These are phyloP conservation scores for Asterionellopsis glacialis DNA, from an alignment of 108 stramenopile species.

Conservation along the genomic window DNA sequence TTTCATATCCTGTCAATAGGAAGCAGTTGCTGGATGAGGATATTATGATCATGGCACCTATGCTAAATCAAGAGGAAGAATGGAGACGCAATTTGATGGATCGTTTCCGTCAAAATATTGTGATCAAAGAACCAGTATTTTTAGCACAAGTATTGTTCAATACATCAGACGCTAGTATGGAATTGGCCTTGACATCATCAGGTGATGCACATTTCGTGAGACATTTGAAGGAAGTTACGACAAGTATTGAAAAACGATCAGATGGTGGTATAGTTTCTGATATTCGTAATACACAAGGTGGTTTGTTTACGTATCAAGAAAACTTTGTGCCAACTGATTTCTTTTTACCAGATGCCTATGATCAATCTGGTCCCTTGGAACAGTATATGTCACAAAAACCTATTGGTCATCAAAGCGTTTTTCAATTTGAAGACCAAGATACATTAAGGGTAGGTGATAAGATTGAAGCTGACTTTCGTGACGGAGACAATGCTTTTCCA, in stretches of 20 bases:
- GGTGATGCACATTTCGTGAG: constrained; percentile 20
- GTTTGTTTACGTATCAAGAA: neutral
- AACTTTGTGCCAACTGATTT: neutral
- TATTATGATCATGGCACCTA: constrained; percentile 6
- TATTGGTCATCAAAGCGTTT: constrained; percentile 51
- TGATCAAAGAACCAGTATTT: constrained; percentile 18
- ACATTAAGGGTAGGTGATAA: no score
- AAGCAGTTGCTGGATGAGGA: neutral
- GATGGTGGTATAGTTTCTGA: constrained; percentile 8
- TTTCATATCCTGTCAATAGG: neutral
- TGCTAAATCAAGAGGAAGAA: constrained; percentile 4
- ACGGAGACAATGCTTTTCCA: no score
- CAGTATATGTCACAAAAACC: constrained; percentile 61
- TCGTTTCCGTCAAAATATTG: constrained; percentile 22
- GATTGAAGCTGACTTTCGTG: no score
- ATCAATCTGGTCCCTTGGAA: constrained; percentile 40
- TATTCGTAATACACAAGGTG: constrained; percentile 20
- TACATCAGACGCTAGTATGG: constrained; percentile 19
- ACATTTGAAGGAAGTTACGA: constrained; percentile 8
- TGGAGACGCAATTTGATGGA: constrained; percentile 27
- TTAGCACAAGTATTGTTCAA: constrained; percentile 22
- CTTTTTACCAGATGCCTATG: constrained; percentile 45
- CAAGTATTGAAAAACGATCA: constrained; percentile 16
- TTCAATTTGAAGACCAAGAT: constrained; percentile 30
- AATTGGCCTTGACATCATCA: constrained; percentile 6